These are phyloP conservation scores for Gossypium stocksii DNA, from an alignment of 345 rosid species.

Conservation along the genomic window DNA sequence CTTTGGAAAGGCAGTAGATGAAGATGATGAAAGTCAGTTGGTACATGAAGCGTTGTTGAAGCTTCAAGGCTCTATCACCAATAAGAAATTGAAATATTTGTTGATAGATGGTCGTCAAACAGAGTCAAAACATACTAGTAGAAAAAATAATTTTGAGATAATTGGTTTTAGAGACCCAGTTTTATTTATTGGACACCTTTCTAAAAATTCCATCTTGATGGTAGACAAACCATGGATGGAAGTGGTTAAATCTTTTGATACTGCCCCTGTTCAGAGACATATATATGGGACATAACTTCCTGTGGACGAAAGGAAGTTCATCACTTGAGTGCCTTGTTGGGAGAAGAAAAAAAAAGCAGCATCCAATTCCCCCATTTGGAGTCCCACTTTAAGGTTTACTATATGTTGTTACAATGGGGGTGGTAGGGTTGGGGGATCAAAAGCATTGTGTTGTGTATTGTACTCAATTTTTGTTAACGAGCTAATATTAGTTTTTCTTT, in stretches of 20 bases:
- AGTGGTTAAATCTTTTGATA: conserved; percentile 66
- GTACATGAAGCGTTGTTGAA: conserved; percentile 45
- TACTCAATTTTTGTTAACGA: conserved; percentile 22
- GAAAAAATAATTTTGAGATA: conserved; percentile 66
- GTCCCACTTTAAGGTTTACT: background rate
- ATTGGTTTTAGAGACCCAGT: conserved; percentile 79
- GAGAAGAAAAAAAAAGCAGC: background rate
- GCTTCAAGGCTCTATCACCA: conserved; percentile 33
- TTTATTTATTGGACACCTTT: conserved; percentile 75
- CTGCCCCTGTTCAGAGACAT: conserved; percentile 90
- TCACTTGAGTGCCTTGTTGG: background rate
- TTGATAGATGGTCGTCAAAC: conserved; percentile 36
- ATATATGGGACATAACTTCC: conserved; percentile 59
- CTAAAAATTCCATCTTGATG: conserved; percentile 65
- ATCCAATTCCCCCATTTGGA: background rate
- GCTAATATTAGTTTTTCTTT: background rate
- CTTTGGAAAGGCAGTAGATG: conserved; percentile 72
- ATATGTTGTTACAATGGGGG: background rate
- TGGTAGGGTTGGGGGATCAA: conserved; percentile 13
- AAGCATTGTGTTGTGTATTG: conserved; percentile 27
- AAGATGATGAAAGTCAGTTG: conserved; percentile 48
- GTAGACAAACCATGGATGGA: conserved; percentile 92
- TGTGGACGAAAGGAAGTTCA: conserved; percentile 2
- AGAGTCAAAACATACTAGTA: conserved; percentile 41
- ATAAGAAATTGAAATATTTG: conserved; percentile 49